These are phyloP conservation scores for Escallonia herrerae DNA, from an alignment of 129 eudicot genomes.

Conservation along the genomic window DNA sequence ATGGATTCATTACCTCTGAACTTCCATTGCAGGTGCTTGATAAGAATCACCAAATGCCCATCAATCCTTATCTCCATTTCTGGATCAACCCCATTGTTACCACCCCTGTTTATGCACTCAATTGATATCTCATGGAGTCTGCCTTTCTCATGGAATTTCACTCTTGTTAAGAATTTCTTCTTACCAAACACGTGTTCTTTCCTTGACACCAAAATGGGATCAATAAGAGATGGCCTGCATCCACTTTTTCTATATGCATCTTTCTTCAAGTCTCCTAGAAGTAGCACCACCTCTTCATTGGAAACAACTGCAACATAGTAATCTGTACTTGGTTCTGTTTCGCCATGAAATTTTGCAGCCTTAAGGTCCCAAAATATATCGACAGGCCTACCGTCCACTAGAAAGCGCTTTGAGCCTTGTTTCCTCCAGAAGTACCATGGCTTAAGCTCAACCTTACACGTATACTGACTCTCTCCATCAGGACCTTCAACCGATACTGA, in stretches of 20 bases:
- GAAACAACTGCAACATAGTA: constrained; percentile 85
- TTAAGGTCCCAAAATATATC: constrained; percentile 84
- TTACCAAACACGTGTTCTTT: constrained; percentile 89
- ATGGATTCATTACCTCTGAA: constrained; percentile 79
- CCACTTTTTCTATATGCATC: constrained; percentile 83
- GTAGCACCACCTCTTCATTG: constrained; percentile 73
- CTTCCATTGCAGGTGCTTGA: constrained; percentile 87
- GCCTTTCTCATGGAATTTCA: constrained; percentile 79
- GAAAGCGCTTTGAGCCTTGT: constrained; percentile 72
- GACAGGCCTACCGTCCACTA: constrained; percentile 37
- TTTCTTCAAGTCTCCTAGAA: constrained; percentile 70
- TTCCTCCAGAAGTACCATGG: constrained; percentile 97
- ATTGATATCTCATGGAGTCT: constrained; percentile 66
- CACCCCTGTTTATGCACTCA: constrained; percentile 49
- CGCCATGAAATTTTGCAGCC: constrained; percentile 72
- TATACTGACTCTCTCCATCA: constrained; percentile 42
- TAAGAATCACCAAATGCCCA: constrained; percentile 60
- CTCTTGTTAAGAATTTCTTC: constrained; percentile 56
- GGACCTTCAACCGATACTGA: constrained; percentile 71
- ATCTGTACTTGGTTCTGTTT: constrained; percentile 77
- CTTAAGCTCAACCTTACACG: constrained; percentile 88
- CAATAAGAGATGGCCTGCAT: constrained; percentile 73
- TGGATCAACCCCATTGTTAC: constrained; percentile 38
- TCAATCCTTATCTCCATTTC: constrained; percentile 95
- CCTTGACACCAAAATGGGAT: constrained; percentile 69